Evolutionary conservation across 441 rosid species (phyloP), one percentile per base, ranked within the genome.

Genomic region (Macaranga tanarius): DNA sequence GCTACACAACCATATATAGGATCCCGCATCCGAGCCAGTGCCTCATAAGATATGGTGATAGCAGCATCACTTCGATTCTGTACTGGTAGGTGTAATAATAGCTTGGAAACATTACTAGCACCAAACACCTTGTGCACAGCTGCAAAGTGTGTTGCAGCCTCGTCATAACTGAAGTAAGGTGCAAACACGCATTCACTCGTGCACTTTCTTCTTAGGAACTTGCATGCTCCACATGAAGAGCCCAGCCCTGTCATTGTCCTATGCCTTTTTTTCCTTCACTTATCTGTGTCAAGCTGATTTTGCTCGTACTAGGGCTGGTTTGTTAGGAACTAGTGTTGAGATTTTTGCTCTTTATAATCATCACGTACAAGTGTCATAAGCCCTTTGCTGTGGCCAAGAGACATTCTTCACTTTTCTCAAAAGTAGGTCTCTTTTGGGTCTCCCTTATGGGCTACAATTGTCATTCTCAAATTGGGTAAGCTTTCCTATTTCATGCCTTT

Each of bases 81-180:
- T 0, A 80, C 58, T 2, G 99, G 99, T 71, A 95, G 77, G 77
- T 87, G 91, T 25, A 85, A 80, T 72, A 95, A 73, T 66, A 88
- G 84, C 84, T 95, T 95, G 4, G 99, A 91, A 69, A 90, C 97
- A 67, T 95, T 95, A 80, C 99, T 95, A 28, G 99, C 96, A 2
- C 98, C 99, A 31, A 95, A 92, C 77, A 92, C 94, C 78, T 88
- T 92, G 83, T 95, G 99, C 76, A 92, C 99, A 0, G 98, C 99
- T 1, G 90, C 87, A 40, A 95, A 95, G 77, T 95, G 97, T 40
- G 81, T 79, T 0, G 97, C 84, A 44, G 95, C 99, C 68, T 92
- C 89, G 28, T 92, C 93, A 45, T 95, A 92, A 73, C 89, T 80
- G 81, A 95, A 95, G 84, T 95, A 89, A 67, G 97, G 99, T 20